These are phyloP conservation scores for Begonia peltatifolia DNA, from an alignment of 306 rosid species.

Conservation along the genomic window DNA sequence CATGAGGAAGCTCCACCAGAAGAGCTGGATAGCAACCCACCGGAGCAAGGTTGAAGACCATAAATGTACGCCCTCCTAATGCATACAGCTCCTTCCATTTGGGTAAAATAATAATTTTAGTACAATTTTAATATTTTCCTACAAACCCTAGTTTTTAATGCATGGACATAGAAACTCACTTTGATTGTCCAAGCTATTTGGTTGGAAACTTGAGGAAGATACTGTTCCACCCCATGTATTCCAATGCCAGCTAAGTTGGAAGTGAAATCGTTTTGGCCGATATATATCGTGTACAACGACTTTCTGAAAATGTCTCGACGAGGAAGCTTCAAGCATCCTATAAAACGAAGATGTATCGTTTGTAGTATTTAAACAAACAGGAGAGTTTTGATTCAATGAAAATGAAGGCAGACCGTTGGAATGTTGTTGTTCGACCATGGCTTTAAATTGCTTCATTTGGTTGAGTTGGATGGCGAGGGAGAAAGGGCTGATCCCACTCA, in stretches of 20 bases:
- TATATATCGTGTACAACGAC: constrained; percentile 53
- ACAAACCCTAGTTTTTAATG: neutral
- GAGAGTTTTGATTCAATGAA: too few relatives aligned
- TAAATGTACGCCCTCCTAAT: constrained; percentile 54
- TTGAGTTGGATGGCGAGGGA: constrained; percentile 62
- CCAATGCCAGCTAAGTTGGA: constrained; percentile 53
- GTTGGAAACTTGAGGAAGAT: constrained; percentile 42
- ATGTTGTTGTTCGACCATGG: constrained; percentile 28
- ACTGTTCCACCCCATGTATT: constrained; percentile 29
- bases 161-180: constrained; percentile 17
- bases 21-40: constrained; percentile 69
- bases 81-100: constrained; percentile 45
- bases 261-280: constrained; percentile 93
- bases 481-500: constrained; percentile 67
- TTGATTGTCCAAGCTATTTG: constrained; percentile 52
- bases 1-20: constrained; percentile 42
- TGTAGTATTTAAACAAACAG: too few relatives aligned
- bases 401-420: constrained; percentile 11
- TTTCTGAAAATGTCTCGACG: constrained; percentile 41
- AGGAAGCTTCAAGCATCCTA: constrained; percentile 41
- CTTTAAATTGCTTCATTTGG: constrained; percentile 62
- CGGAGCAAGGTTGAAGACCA: constrained; percentile 65
- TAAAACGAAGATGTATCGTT: constrained; percentile 4
- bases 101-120: constrained; percentile 2
- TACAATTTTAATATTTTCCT: neutral